A percentile compares a stretch with the other conserved stretches of the same genome.
Conservation (phyloP, 306 rosid species). For the Cotoneaster glaucophyllus region DNA sequence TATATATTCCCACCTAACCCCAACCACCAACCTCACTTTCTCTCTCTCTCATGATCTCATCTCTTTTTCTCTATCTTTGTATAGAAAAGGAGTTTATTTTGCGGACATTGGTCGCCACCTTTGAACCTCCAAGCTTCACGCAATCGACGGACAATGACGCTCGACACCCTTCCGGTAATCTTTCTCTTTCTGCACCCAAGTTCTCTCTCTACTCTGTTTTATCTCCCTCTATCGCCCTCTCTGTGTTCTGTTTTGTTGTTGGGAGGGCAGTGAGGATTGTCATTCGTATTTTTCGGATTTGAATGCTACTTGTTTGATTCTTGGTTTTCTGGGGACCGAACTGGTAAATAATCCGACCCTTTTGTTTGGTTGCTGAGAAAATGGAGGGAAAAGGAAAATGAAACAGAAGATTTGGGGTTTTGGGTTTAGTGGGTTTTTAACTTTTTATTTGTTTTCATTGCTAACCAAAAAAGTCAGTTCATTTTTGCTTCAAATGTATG, state of each 20-base stretch:
- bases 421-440: not conserved
- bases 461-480: not conserved
- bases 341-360: not conserved
- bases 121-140: not conserved
- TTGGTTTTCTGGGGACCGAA: not conserved
- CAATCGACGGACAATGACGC: conserved; percentile 18
- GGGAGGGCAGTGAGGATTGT: not conserved
- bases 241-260: not conserved
- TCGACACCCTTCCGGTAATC: conserved; percentile 20
- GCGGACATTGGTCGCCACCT: not conserved
- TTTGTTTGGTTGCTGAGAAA: conserved; percentile 5
- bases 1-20: conserved; percentile 1
- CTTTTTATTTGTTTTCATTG: not conserved
- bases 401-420: not conserved
- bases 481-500: not conserved
- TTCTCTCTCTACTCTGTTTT: not conserved
- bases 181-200: not conserved
- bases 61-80: not conserved
- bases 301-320: not conserved
- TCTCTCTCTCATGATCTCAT: not conserved
- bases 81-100: not conserved
- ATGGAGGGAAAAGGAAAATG: not conserved
- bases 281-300: not conserved
- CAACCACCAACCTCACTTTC: conserved; percentile 9
- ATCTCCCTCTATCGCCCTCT: not conserved